These are phyloP conservation scores for Allium fistulosum DNA, from an alignment of 106 monocot genomes.

Conservation along the genomic window DNA sequence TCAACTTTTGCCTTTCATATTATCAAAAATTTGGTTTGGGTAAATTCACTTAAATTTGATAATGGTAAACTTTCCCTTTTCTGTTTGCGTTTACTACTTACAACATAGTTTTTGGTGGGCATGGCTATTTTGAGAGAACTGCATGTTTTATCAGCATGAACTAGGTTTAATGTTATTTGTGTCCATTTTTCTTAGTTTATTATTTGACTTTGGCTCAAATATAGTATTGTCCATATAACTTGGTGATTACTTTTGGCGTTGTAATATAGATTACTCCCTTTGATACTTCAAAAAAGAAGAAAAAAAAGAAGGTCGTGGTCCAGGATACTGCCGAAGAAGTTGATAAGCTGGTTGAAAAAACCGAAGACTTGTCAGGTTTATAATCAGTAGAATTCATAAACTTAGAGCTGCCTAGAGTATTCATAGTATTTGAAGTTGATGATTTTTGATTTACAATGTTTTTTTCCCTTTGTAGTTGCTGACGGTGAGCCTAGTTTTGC, in stretches of 20 bases:
- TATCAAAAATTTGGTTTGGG: too few species aligned
- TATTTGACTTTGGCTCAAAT: neutral
- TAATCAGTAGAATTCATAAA: too few species aligned
- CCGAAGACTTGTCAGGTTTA: slow-evolving; percentile 40
- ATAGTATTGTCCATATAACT: neutral
- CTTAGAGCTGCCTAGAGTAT: neutral
- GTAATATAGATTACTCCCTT: slow-evolving; percentile 47
- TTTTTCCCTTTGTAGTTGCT: slow-evolving; percentile 39
- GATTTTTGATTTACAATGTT: slow-evolving; percentile 1
- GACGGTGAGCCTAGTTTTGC: slow-evolving; percentile 51
- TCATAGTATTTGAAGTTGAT: neutral
- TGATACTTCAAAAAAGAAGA: slow-evolving; percentile 70
- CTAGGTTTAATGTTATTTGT: neutral
- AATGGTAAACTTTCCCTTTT: too few species aligned
- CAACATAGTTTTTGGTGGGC: neutral
- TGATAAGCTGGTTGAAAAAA: slow-evolving; percentile 33
- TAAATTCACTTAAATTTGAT: too few species aligned
- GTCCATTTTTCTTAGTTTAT: neutral
- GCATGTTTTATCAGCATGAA: neutral
- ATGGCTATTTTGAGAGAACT: neutral
- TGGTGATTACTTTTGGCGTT: neutral
- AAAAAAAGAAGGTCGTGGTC: slow-evolving; percentile 63
- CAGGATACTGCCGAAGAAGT: slow-evolving; percentile 38
- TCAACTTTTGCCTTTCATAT: too few species aligned
- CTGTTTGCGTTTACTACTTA: neutral